Evolutionary conservation across 2,329 filamentous ascomycete species (phyloP).

Genomic region (Bipolaris zeicola): DNA sequence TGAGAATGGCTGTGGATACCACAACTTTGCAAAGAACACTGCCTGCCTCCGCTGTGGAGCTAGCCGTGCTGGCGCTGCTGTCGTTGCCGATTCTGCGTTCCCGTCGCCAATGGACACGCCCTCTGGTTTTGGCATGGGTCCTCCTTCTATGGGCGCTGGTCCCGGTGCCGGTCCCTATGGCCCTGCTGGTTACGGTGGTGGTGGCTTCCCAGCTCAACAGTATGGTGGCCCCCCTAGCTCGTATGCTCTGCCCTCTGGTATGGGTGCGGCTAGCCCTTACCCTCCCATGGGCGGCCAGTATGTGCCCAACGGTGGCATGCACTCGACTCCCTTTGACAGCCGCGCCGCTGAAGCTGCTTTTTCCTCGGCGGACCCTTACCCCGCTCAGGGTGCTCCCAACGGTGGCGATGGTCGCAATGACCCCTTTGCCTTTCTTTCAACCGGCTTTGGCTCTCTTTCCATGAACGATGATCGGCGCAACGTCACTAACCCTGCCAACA

Average conservation of each 20-base stretch:
- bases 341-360: constrained; percentile 94
- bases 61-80: constrained; percentile 88
- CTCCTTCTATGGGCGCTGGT: constrained; percentile 81
- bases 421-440: constrained; percentile 79
- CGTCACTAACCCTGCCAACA: constrained; percentile 46
- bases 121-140: constrained; percentile 82
- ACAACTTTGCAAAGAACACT: constrained; percentile 99
- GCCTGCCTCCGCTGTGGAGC: constrained; percentile 96
- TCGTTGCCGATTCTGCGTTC: constrained; percentile 92
- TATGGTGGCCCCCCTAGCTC: constrained; percentile 87
- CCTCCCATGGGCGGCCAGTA: constrained; percentile 78
- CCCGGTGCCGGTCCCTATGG: constrained; percentile 73
- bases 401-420: constrained; percentile 70
- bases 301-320: constrained; percentile 75
- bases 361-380: constrained; percentile 82
- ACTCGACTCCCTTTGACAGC: constrained; percentile 89
- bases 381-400: constrained; percentile 73
- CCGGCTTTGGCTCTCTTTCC: constrained; percentile 72
- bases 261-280: constrained; percentile 80
- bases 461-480: constrained; percentile 65
- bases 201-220: constrained; percentile 70
- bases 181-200: constrained; percentile 69
- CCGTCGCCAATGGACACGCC: constrained; percentile 87
- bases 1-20: constrained; percentile 94
- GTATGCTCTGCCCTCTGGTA: constrained; percentile 84